Percentiles rank a stretch among this genome's conserved stretches.
Evolutionary conservation across 768 basidiomycete genomes (phyloP).

Genomic region (Inosperma sp.): DNA sequence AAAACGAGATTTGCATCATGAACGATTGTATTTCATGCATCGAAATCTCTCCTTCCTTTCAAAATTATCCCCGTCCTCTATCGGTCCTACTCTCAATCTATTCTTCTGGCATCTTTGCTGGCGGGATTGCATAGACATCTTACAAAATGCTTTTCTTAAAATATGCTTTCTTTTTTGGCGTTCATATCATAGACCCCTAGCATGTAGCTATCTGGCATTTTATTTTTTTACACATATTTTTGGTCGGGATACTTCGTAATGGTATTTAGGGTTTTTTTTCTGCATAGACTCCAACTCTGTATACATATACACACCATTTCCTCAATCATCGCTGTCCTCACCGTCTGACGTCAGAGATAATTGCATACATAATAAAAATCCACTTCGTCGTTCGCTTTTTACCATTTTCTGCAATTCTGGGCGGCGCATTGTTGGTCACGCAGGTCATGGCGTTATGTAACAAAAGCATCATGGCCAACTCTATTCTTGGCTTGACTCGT

Average conservation of each 20-base stretch:
- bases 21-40: constrained; percentile 6
- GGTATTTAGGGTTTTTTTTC: constrained; percentile 1
- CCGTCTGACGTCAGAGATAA: not conserved
- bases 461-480: no score
- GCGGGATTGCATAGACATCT: not conserved
- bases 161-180: constrained; percentile 1
- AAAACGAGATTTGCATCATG: constrained; percentile 29
- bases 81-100: not conserved
- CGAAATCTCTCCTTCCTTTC: no score
- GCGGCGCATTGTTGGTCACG: no score
- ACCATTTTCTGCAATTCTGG: no score
- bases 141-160: constrained; percentile 5
- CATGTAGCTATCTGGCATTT: constrained; percentile 7
- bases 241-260: constrained; percentile 5
- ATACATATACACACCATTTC: constrained; percentile 2
- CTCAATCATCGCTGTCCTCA: not conserved
- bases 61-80: no score
- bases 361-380: no score
- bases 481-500: no score
- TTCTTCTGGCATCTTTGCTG: not conserved
- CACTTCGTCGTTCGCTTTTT: no score
- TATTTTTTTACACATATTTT: not conserved
- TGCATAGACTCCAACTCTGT: constrained; percentile 1
- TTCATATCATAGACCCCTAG: constrained; percentile 4
- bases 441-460: no score